Evolutionary conservation across 2,329 filamentous ascomycete genomes (phyloP).

Genomic region (Biscogniauxia marginata): DNA sequence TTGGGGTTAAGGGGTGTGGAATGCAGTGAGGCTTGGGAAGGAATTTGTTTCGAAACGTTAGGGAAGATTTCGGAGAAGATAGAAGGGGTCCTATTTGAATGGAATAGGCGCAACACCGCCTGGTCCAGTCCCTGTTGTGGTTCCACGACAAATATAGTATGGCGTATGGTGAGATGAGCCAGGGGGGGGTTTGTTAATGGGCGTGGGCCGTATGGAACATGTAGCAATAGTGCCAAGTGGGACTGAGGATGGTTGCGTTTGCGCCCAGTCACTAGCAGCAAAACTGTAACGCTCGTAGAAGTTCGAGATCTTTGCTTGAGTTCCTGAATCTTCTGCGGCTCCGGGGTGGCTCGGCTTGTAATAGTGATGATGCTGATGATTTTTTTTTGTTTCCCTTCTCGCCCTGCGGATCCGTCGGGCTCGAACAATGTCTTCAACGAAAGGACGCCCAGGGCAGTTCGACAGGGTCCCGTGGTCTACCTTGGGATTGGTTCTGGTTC

Average conservation of each 20-base stretch:
- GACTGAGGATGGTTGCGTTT: neutral
- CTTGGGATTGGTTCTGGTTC: constrained; percentile 8
- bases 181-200: neutral
- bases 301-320: neutral
- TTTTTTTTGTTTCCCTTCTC: constrained; percentile 4
- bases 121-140: neutral
- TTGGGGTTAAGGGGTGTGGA: constrained; percentile 12
- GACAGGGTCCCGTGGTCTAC: constrained; percentile 5
- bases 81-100: neutral
- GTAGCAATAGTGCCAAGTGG: neutral
- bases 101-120: neutral
- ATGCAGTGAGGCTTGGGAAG: constrained; percentile 12
- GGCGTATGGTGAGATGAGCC: neutral
- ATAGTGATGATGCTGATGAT: constrained; percentile 4
- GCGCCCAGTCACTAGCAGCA: neutral
- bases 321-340: neutral
- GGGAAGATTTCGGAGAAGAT: neutral
- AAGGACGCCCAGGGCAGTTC: neutral
- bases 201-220: neutral
- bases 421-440: constrained; percentile 15
- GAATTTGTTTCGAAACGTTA: constrained; percentile 19
- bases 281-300: neutral
- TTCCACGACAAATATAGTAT: neutral
- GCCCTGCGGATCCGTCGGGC: constrained; percentile 22
- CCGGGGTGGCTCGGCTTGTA: neutral